Base-by-base conservation (phyloP, 257 asterid genomes). In the Nicotiana noctiflora region DNA sequence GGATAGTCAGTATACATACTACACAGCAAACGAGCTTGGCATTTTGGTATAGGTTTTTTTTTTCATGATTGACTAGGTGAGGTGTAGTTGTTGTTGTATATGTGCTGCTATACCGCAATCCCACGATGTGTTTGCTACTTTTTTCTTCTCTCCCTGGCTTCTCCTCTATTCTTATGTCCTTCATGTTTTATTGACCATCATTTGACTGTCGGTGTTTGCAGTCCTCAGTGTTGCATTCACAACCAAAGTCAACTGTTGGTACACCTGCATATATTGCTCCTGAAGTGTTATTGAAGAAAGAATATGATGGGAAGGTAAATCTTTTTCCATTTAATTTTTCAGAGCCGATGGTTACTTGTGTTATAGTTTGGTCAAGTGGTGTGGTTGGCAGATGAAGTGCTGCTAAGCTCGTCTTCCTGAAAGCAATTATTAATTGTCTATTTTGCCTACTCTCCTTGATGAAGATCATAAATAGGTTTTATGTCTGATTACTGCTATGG, bases 181-280 rank as follows among this genome's bases (percentile, higher is more conserved):
- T 62, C 59, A 60, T 75, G 59, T 15, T 51, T 12, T 62, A 5
- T 46, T 56, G 8, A 53, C 59, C 44, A 31, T 27, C 32, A 72
- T 46, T 32, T 66, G 63, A 18, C 34, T 31, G 40, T 62, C 80
- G n/a, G 76, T 82, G 49, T 70, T 84, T 85, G 82, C 86, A 96
- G 98, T 96, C 99, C 18, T 92, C 99, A 0, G 98, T 96, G 90
- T 92, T 94, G 88, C 99, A 96, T 87, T 96, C 99, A 65, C 99
- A 96, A 84, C 99, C 99, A n/a, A 96, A 96, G 85, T 96, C 99
- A 68, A 96, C 99, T 63, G 99, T 96, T 53, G 99, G 99, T 75
- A 96, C 99, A n/a, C 98, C 99, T 56, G 99, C 99, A 79, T 96
- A 96, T 83, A 96, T 96, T 68, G 99, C 99, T 34, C 99, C 99